These are phyloP conservation scores for Puccinia horiana DNA, from an alignment of 1,284 basidiomycete species.

Conservation along the genomic window DNA sequence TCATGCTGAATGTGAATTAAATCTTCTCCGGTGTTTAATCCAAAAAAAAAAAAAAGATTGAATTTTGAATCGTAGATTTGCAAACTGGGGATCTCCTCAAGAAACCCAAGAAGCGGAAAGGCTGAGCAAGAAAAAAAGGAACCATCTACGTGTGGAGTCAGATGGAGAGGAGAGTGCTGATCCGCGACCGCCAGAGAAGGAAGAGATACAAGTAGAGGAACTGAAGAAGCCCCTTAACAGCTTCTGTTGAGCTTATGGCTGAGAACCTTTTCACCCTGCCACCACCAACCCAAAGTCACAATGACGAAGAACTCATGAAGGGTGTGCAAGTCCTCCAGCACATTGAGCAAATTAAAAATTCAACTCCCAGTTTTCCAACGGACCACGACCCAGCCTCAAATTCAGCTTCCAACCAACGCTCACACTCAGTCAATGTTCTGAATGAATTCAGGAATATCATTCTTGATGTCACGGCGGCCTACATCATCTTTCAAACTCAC, in stretches of 20 bases:
- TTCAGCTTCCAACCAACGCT: background rate
- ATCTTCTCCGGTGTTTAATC: background rate
- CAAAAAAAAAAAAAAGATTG: background rate
- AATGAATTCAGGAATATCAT: background rate
- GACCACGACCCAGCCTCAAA: background rate
- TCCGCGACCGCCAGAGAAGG: background rate
- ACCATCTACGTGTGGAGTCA: too few species aligned
- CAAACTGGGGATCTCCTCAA: background rate
- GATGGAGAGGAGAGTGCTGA: background rate
- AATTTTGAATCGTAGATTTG: background rate
- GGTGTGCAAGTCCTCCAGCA: background rate
- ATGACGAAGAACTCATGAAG: background rate
- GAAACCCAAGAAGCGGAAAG: background rate
- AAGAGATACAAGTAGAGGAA: background rate
- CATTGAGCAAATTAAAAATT: background rate
- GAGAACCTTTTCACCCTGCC: background rate
- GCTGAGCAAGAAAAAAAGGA: background rate
- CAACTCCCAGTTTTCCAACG: background rate
- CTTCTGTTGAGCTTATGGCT: constrained; percentile 4
- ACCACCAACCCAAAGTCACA: background rate
- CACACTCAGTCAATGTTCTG: background rate
- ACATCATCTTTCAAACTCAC: constrained; percentile 9
- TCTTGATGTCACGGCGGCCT: background rate
- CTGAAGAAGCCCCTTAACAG: background rate
- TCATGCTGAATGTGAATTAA: background rate